phyloP scores from a whole-genome alignment of 352 stramenopile genomes.

The Globisporangium iwayamae region DNA sequence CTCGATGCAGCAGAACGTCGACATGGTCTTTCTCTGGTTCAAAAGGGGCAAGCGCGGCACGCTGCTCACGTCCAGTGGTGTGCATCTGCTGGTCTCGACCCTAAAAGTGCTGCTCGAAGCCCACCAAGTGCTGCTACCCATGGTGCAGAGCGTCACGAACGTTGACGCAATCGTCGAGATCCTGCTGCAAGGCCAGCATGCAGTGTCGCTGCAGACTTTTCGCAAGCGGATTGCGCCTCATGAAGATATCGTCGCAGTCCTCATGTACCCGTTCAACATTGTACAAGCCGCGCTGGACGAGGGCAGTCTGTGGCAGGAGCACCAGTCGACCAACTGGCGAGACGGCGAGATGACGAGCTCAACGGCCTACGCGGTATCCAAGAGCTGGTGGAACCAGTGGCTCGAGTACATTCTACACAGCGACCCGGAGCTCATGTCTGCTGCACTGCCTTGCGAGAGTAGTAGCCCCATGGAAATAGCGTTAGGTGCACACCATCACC shows the following conservation, averaged over 20 bases:
- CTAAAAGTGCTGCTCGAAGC: constrained; percentile 17
- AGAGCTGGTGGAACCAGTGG: constrained; percentile 61
- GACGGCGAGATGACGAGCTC: constrained; percentile 26
- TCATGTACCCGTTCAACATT: constrained; percentile 60
- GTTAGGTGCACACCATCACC: background rate
- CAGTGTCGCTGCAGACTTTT: constrained; percentile 25
- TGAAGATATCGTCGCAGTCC: constrained; percentile 37
- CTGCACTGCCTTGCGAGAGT: background rate
- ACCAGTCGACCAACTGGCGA: constrained; percentile 35
- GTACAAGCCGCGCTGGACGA: constrained; percentile 43
- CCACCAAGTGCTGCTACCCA: constrained; percentile 16
- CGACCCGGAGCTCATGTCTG: constrained; percentile 6
- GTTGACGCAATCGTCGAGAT: constrained; percentile 17
- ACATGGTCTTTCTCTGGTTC: constrained; percentile 68
- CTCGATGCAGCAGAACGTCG: constrained; percentile 31
- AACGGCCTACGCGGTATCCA: constrained; percentile 42
- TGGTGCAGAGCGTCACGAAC: constrained; percentile 19
- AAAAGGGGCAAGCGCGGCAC: constrained; percentile 12
- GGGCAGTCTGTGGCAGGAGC: constrained; percentile 29
- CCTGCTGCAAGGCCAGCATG: constrained; percentile 21
- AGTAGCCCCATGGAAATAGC: background rate
- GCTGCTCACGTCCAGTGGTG: constrained; percentile 26
- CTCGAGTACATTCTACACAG: constrained; percentile 26
- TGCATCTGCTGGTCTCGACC: constrained; percentile 35
- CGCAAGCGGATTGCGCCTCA: constrained; percentile 19